Base-by-base conservation (phyloP, 1,284 basidiomycete species). In the Moniliophthora roreri region DNA sequence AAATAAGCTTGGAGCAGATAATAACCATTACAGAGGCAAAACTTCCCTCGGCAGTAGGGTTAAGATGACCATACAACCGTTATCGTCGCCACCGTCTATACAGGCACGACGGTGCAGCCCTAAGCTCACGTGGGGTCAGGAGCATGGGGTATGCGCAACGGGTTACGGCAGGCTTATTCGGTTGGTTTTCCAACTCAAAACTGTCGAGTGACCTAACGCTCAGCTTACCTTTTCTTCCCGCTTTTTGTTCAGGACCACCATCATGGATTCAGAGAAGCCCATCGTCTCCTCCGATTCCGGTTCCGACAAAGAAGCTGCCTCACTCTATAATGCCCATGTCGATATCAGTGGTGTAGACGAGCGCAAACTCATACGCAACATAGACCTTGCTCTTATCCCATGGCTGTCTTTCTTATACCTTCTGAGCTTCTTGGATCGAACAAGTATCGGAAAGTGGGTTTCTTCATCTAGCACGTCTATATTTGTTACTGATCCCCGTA, bases 381-480 rank as follows among this genome's bases (percentile, higher is more conserved):
- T 89, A 38, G 87, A 89, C 66, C 63, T 76, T 54, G 75, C 78
- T 16, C 75, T 87, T 54, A 75, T 87, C 39, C 85, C 86, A 11
- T 88, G 85, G 85, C 64, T 87, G 46, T 80, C 84, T 16, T 77
- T 92, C 55, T 68, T 92, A 55, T 92, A 91, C 68, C 74, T 91
- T 35, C 72, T 91, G 41, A 85, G 84, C 58, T 88, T 88, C 69
- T 68, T 87, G 47, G 91, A 93, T 69, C 80, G 91, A 53, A 86
- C 88, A 39, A 89, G 87, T 61, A 89, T 93, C 59, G 91, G 89
- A 65, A 92, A 92, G 77, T 78, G 54, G 62, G 76, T 63, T 28
- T n/a, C n/a, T 55, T n/a, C 39, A 23, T 39, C 32, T 44, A 16
- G 37, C 41, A 26, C 21, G n/a, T n/a, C n/a, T n/a, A n/a, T n/a